Conservation (phyloP, 164 flowering plant species). For the Houttuynia cordata region DNA sequence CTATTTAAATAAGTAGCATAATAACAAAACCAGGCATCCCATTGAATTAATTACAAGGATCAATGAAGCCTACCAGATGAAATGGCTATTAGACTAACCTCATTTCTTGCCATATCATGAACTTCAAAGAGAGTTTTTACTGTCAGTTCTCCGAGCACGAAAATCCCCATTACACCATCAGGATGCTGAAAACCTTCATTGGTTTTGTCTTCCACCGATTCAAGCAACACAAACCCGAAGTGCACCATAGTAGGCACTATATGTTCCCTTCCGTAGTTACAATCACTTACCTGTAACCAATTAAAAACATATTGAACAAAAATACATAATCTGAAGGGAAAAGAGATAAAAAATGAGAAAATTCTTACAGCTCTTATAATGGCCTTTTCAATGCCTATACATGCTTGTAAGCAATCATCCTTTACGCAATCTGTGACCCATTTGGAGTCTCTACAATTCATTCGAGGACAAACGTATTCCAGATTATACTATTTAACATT, state of each 20-base stretch:
- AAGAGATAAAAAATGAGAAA: constrained; percentile 1
- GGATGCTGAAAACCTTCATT: constrained; percentile 17
- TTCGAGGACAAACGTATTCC: constrained; percentile 1
- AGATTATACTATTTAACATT: too few species aligned
- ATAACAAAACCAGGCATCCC: too few species aligned
- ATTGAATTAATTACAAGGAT: too few species aligned
- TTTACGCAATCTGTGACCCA: constrained; percentile 56
- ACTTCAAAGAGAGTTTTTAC: constrained; percentile 60
- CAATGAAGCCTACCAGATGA: not conserved
- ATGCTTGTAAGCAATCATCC: constrained; percentile 39
- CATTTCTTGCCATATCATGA: constrained; percentile 84
- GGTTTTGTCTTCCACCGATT: constrained; percentile 39
- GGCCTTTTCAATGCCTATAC: constrained; percentile 48
- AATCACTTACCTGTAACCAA: constrained; percentile 48
- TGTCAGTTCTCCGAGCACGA: constrained; percentile 52
- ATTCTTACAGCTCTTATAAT: constrained; percentile 58
- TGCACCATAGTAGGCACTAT: constrained; percentile 64
- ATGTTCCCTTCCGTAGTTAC: constrained; percentile 80
- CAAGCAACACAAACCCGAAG: constrained; percentile 53
- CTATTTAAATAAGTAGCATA: too few species aligned
- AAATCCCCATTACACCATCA: constrained; percentile 48
- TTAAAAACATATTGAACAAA: not conserved
- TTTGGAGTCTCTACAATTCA: constrained; percentile 43
- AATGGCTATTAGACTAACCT: constrained; percentile 27
- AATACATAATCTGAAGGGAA: not conserved